Evolutionary conservation across 73 alveolate genomes (phyloP).

Genomic region (Blepharisma japonicum): DNA sequence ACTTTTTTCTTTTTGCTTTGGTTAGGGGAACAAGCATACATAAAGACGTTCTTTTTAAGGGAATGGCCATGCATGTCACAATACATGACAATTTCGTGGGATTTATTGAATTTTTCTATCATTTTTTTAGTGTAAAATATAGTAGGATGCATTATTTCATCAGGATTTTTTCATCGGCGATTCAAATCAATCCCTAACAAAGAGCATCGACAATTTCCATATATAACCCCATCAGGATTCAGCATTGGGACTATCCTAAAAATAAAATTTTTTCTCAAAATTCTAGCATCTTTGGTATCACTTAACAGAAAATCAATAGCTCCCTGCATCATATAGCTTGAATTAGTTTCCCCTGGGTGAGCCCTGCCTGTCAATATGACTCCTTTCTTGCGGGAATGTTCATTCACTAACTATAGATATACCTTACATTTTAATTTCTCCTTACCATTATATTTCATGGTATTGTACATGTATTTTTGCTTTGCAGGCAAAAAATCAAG

Average conservation of each 20-base stretch:
- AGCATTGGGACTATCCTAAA: constrained; percentile 86
- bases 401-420: neutral
- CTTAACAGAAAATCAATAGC: constrained; percentile 74
- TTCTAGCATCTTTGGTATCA: constrained; percentile 63
- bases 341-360: constrained; percentile 90
- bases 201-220: constrained; percentile 87
- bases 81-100: constrained; percentile 44
- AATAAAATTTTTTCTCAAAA: constrained; percentile 69
- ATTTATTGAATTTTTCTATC: constrained; percentile 33
- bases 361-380: constrained; percentile 68
- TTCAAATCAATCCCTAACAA: constrained; percentile 85
- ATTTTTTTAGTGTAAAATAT: constrained; percentile 53
- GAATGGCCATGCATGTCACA: constrained; percentile 91
- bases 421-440: neutral
- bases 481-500: constrained; percentile 73
- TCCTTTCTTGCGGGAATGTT: constrained; percentile 40
- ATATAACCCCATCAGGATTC: constrained; percentile 77
- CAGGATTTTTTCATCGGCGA: constrained; percentile 88
- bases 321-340: constrained; percentile 83
- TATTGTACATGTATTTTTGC: constrained; percentile 23
- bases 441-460: constrained; percentile 48
- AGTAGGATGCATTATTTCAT: constrained; percentile 83
- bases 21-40: constrained; percentile 75
- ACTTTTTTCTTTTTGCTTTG: constrained; percentile 32
- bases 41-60: constrained; percentile 61